Evolutionary conservation across 1,284 basidiomycete species (phyloP), one percentile per base, ranked within the genome.

Genomic region (Tremellales sp.): DNA sequence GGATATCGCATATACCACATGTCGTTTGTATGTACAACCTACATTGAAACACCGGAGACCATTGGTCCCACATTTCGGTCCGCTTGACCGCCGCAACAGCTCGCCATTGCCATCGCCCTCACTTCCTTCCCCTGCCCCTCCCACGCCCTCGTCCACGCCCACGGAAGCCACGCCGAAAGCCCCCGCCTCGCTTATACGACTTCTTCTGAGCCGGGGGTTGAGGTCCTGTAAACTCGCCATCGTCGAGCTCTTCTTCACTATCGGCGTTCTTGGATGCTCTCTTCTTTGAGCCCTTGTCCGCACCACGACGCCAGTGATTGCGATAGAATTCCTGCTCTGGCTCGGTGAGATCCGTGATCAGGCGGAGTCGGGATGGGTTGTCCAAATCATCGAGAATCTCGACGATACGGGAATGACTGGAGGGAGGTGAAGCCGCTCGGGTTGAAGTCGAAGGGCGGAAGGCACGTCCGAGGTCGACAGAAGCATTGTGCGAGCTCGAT

Each of bases 301-400:
- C 63, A 6, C 64, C 67, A 27, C 65, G 40, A 17, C 67, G 49
- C 61, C 61, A 70, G 55, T 70, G 67, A 43, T 68, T 53, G 29
- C 45, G 41, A 49, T 64, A 70, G 45, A 68, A 70, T 10, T 55
- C 56, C 39, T 55, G 59, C 45, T 45, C 48, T 15, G 43, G 24
- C 15, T 40, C 45, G 4, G 56, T 49, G 13, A 68, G 45, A 15
- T 62, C 57, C 10, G 36, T 25, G 39, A 67, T 54, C 7, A 54
- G 22, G 4, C n/a, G 15, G 7, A 39, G 19, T 13, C 36, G 13
- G 19, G 8, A 11, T 12, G 36, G 36, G 10, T 15, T 8, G 29
- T 8, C 10, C 15, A 15, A 31, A 31, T 31, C 29, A 31, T 31
- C 29, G 29, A 31, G 29, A 8, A 15, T 15, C 26, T 15, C 36